Evolutionary conservation across 2,329 filamentous ascomycete genomes (phyloP).

Genomic region (Pseudopyrenochaeta lycopersici): DNA sequence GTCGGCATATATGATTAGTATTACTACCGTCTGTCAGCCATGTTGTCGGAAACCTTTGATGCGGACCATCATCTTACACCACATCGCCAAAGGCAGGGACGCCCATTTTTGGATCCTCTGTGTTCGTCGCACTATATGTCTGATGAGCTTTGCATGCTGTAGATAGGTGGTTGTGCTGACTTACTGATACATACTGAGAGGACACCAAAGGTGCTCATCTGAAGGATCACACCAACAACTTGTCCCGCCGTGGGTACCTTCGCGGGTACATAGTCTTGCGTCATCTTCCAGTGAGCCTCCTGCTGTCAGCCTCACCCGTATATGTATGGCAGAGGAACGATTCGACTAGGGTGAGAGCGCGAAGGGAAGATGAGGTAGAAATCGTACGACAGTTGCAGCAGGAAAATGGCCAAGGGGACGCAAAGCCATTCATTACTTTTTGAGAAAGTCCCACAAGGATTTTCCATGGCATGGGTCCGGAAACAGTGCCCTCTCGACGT

Average conservation of each 20-base stretch:
- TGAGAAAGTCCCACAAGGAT: too few relatives aligned
- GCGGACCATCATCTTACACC: slow-evolving; percentile 12
- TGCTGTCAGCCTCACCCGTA: neutral
- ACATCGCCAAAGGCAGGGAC: slow-evolving; percentile 30
- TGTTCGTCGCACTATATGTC: slow-evolving; percentile 30
- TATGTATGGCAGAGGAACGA: neutral
- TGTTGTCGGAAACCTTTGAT: neutral
- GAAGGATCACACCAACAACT: slow-evolving; percentile 31
- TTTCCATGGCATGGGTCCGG: too few relatives aligned
- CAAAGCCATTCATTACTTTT: too few relatives aligned
- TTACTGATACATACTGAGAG: slow-evolving; percentile 29
- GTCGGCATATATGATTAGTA: slow-evolving; percentile 68
- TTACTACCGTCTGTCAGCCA: slow-evolving; percentile 54
- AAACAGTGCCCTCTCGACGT: too few relatives aligned
- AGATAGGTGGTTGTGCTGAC: neutral
- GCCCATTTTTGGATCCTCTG: slow-evolving; percentile 32
- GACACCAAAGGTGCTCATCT: slow-evolving; percentile 32
- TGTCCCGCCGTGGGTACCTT: slow-evolving; percentile 32
- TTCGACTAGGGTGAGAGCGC: neutral
- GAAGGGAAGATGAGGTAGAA: neutral
- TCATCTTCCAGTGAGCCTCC: neutral
- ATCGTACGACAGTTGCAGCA: neutral
- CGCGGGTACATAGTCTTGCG: slow-evolving; percentile 16
- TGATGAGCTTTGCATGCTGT: neutral
- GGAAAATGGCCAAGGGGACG: too few relatives aligned